Percentiles rank a stretch among this genome's conserved stretches.
Conservation (phyloP, 805 yeast species). For the Yamadazyma tumulicola region DNA sequence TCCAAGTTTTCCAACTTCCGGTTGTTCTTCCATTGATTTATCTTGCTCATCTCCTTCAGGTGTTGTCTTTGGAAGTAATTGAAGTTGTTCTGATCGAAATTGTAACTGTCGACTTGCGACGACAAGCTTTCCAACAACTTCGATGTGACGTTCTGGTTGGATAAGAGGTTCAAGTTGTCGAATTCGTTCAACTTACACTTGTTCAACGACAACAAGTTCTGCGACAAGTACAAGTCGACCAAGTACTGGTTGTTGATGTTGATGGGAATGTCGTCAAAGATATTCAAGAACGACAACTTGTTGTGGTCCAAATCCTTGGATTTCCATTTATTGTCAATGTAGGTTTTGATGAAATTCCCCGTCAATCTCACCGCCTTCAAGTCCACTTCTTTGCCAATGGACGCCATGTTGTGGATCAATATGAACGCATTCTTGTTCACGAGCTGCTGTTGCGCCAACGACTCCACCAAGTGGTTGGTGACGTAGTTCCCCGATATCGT, state of each 20-base stretch:
- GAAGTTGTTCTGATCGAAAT: conserved; percentile 75
- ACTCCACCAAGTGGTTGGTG: conserved; percentile 63
- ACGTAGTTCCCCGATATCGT: conserved; percentile 67
- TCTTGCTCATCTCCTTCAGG: conserved; percentile 64
- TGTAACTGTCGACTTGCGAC: conserved; percentile 69
- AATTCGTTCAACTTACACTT: conserved; percentile 21
- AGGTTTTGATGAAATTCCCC: conserved; percentile 53
- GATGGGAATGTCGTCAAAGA: conserved; percentile 71
- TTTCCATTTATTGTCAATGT: conserved; percentile 58
- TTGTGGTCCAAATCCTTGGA: conserved; percentile 58
- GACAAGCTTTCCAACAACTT: conserved; percentile 59
- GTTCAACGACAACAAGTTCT: conserved; percentile 9
- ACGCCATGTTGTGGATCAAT: conserved; percentile 66
- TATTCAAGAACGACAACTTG: conserved; percentile 59
- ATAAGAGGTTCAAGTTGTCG: conserved; percentile 38
- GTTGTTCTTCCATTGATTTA: conserved; percentile 72
- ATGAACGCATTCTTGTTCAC: conserved; percentile 54
- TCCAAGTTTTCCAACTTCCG: conserved; percentile 62
- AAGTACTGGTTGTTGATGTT: conserved; percentile 65
- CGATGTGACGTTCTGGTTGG: conserved; percentile 42
- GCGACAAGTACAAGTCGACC: conserved; percentile 48
- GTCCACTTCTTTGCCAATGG: conserved; percentile 60
- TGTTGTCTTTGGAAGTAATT: conserved; percentile 78
- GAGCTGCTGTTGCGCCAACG: conserved; percentile 62
- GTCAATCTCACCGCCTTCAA: conserved; percentile 70